These are phyloP conservation scores for Exophiala viscosa DNA, from an alignment of 2,329 filamentous ascomycete genomes.

Conservation along the genomic window DNA sequence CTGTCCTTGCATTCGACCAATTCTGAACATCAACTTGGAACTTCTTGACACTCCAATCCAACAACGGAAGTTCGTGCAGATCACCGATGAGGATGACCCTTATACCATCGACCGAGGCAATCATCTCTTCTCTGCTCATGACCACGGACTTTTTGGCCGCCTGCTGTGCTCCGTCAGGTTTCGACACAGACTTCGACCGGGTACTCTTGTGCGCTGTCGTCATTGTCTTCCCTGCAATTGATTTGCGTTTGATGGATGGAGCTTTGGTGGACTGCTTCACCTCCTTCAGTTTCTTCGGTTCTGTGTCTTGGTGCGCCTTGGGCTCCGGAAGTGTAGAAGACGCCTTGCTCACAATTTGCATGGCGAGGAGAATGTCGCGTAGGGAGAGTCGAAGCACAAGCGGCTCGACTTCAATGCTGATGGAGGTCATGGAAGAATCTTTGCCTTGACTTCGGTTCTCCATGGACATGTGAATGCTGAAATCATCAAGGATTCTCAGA, in stretches of 20 bases:
- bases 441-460: conserved; percentile 64
- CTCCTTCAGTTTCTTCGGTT: conserved; percentile 50
- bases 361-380: conserved; percentile 87
- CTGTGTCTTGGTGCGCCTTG: conserved; percentile 50
- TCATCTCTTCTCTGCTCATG: conserved; percentile 72
- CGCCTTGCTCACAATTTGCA: conserved; percentile 88
- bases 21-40: conserved; percentile 82
- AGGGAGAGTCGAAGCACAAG: conserved; percentile 85
- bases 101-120: conserved; percentile 80
- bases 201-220: conserved; percentile 43
- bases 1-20: conserved; percentile 84
- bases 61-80: conserved; percentile 86
- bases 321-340: conserved; percentile 50
- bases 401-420: conserved; percentile 84
- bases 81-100: conserved; percentile 93
- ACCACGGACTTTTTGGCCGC: conserved; percentile 49
- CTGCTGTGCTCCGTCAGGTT: conserved; percentile 36
- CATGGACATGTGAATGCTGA: conserved; percentile 84
- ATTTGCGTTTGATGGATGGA: conserved; percentile 47
- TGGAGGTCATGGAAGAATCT: conserved; percentile 64
- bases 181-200: conserved; percentile 45
- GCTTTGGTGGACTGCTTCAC: conserved; percentile 33
- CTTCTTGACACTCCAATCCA: conserved; percentile 89
- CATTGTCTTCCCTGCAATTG: conserved; percentile 43
- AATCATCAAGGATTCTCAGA: conserved; percentile 91